Percentiles rank a stretch among this genome's conserved stretches.
phyloP scores from a whole-genome alignment of 306 rosid genomes.

The Mimosa pudica region DNA sequence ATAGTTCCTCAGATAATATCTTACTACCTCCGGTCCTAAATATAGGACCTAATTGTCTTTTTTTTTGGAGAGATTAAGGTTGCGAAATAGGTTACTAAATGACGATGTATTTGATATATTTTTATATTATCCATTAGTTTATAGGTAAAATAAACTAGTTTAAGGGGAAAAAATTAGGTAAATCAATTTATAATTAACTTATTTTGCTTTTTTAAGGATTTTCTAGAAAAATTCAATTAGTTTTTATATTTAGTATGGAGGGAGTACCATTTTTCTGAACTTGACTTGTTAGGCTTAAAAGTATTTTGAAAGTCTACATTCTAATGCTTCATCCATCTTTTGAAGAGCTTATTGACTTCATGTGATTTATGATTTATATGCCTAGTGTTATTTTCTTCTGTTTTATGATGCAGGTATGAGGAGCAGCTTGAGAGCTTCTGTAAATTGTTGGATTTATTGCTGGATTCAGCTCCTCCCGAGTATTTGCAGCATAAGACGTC shows the following conservation, averaged over 20 bases:
- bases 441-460: slow-evolving; percentile 78
- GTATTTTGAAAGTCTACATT: slow-evolving; percentile 28
- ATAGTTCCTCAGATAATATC: not conserved
- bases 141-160: too few relatives aligned
- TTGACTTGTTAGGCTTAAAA: not conserved
- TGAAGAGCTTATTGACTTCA: slow-evolving; percentile 14
- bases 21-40: too few relatives aligned
- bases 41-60: too few relatives aligned
- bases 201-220: too few relatives aligned
- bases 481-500: slow-evolving; percentile 53
- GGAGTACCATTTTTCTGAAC: slow-evolving; percentile 4
- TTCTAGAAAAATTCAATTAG: too few relatives aligned
- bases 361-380: slow-evolving; percentile 10
- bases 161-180: too few relatives aligned
- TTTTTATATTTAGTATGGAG: too few relatives aligned
- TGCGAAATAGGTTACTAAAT: too few relatives aligned
- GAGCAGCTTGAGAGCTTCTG: slow-evolving; percentile 79
- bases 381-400: not conserved
- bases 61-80: too few relatives aligned
- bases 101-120: too few relatives aligned
- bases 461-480: slow-evolving; percentile 91
- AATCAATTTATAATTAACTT: too few relatives aligned
- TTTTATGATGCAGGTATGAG: slow-evolving; percentile 62
- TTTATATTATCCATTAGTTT: too few relatives aligned
- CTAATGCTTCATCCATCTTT: slow-evolving; percentile 17